phyloP scores from a whole-genome alignment of 169 alveolate species.

The Plasmodium gallinaceum region DNA sequence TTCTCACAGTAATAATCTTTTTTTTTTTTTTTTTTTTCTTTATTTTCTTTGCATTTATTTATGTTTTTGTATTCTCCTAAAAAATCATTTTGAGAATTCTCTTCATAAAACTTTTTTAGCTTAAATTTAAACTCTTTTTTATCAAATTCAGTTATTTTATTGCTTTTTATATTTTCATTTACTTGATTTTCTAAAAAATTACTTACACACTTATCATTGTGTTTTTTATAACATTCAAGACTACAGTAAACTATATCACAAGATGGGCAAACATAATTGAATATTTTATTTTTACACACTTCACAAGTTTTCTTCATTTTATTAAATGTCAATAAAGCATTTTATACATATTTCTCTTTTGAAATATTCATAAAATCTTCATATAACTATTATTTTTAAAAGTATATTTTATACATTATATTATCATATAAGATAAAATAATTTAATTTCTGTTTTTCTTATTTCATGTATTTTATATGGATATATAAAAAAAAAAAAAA shows the following conservation, averaged over 20 bases:
- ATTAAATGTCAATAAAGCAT: not conserved
- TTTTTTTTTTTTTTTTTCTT: not conserved
- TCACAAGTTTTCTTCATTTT: conserved; percentile 71
- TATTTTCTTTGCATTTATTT: not conserved
- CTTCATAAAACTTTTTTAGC: conserved; percentile 42
- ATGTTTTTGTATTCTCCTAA: not conserved
- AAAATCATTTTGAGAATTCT: not conserved
- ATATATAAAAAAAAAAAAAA: too few relatives aligned
- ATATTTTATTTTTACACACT: conserved; percentile 59
- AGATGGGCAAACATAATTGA: conserved; percentile 74
- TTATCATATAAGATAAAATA: too few relatives aligned
- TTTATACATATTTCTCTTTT: not conserved
- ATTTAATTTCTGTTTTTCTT: too few relatives aligned
- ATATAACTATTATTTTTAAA: not conserved
- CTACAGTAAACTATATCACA: conserved; percentile 75
- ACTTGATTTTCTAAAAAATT: conserved; percentile 59
- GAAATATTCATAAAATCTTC: not conserved
- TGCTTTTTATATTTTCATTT: conserved; percentile 46
- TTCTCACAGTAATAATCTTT: not conserved
- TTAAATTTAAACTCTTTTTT: conserved; percentile 66
- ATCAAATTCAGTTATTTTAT: conserved; percentile 38
- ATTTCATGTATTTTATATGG: too few relatives aligned
- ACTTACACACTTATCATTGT: conserved; percentile 47
- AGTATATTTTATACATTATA: too few relatives aligned
- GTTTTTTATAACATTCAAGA: conserved; percentile 62